Conservation (phyloP, 208 protist genomes). For the Balamuthia mandrillaris region DNA sequence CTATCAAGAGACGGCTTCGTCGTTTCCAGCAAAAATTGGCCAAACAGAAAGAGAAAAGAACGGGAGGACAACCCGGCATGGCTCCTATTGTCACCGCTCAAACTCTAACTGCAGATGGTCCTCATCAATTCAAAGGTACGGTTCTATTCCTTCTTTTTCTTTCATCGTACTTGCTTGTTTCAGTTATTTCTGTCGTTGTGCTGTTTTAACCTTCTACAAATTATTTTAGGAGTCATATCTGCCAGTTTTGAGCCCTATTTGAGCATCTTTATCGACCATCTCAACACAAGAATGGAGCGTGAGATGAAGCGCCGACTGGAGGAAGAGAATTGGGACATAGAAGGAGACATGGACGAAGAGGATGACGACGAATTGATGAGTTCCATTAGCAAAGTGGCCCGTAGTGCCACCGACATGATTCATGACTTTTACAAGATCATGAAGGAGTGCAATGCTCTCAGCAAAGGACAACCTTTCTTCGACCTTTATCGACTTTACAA, state of each 20-base stretch:
- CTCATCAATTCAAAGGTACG: slow-evolving; percentile 43
- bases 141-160: background rate
- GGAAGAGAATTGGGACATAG: slow-evolving; percentile 39
- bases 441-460: slow-evolving; percentile 14
- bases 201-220: slow-evolving; percentile 74
- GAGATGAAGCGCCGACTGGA: background rate
- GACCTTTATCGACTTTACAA: slow-evolving; percentile 46
- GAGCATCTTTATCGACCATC: slow-evolving; percentile 65
- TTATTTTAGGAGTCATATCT: slow-evolving; percentile 78
- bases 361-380: slow-evolving; percentile 32
- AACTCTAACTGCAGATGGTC: background rate
- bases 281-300: slow-evolving; percentile 46
- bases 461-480: slow-evolving; percentile 44
- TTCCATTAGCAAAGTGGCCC: background rate
- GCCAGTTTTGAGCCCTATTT: slow-evolving; percentile 78
- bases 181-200: background rate
- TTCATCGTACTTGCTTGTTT: background rate
- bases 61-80: background rate
- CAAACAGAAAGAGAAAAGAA: slow-evolving; percentile 15
- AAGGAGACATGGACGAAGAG: slow-evolving; percentile 42
- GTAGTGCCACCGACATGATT: slow-evolving; percentile 40
- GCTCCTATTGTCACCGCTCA: background rate
- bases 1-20: background rate
- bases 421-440: slow-evolving; percentile 29
- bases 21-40: background rate